Base-by-base conservation (phyloP, 2,329 filamentous ascomycete genomes). In the Aureobasidium melanogenum region DNA sequence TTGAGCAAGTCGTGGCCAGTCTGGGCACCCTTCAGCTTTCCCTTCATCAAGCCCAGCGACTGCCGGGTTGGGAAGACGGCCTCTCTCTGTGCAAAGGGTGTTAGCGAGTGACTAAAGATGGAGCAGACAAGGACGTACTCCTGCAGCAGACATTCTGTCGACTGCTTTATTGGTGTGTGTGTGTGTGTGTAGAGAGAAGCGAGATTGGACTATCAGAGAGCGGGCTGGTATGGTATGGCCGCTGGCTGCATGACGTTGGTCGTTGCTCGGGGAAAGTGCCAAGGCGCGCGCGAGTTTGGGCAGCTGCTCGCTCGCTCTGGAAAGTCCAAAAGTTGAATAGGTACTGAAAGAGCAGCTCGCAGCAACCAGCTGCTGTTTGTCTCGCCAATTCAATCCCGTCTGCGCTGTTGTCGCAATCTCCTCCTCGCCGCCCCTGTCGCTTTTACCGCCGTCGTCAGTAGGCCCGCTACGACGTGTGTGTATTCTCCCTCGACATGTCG, bases 51-150 rank as follows among this genome's bases (percentile, higher is more conserved):
- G 66, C 91, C 92, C 77, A 99, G 82, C 75, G 91, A 96, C 81
- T 99, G 94, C 71, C 94, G 90, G 73, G 94, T 99, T 71, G 94
- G 90, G 78, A 99, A 99, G 78, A 99, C 93, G 72, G 92, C 84
- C 79, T 99, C 94, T 75, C 94, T 91, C 92, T 96, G 75, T 19
- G 2, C 34, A 54, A 4, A 63, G 1, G 5, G 2, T 17, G 51
- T 63, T 24, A 64, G 61, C 28, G 1, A 3, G 6, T 17, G n/a
- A 2, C 5, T 19, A 9, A 3, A 38, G 5, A 5, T 17, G n/a
- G 50, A 15, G 32, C 14, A 10, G 26, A 30, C 60, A 28, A 19
- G 48, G 41, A 68, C 69, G 64, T 67, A 75, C 74, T 64, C 73
- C 74, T 66, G 70, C 68, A 63, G 73, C 75, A 44, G 75, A 77